phyloP scores from a whole-genome alignment of 495 filamentous ascomycete genomes.

The Xylaria sp. region DNA sequence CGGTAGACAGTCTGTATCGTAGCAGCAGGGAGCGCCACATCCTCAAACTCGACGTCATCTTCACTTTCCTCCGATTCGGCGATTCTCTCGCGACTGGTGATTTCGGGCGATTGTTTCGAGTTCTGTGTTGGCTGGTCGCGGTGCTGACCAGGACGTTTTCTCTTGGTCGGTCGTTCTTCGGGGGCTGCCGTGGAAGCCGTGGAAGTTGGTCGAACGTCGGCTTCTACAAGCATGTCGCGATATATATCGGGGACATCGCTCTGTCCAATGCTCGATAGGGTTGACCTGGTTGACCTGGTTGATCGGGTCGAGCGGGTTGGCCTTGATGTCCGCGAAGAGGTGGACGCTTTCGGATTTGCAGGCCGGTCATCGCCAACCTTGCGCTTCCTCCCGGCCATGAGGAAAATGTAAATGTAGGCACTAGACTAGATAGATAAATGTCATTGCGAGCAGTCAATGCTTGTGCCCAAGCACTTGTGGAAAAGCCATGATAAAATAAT shows the following conservation, averaged over 20 bases:
- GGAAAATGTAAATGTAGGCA: not conserved
- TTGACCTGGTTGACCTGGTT: slow-evolving; percentile 28
- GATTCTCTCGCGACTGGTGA: slow-evolving; percentile 8
- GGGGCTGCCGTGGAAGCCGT: slow-evolving; percentile 1
- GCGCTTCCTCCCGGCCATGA: slow-evolving; percentile 41
- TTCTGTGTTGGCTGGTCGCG: slow-evolving; percentile 22
- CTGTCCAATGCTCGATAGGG: slow-evolving; percentile 30
- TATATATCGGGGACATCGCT: slow-evolving; percentile 62
- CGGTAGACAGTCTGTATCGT: slow-evolving; percentile 35
- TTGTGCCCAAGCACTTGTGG: not conserved
- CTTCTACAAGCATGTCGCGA: slow-evolving; percentile 72
- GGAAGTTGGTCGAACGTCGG: slow-evolving; percentile 49
- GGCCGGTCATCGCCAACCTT: slow-evolving; percentile 28
- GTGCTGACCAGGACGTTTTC: slow-evolving; percentile 51
- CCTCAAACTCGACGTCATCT: slow-evolving; percentile 46
- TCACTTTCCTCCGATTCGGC: slow-evolving; percentile 38
- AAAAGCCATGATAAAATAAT: not conserved
- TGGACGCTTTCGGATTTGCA: slow-evolving; percentile 27
- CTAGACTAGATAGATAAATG: not conserved
- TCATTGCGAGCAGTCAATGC: not conserved
- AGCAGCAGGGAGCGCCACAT: slow-evolving; percentile 36
- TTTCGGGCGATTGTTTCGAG: slow-evolving; percentile 25
- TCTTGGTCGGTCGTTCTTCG: slow-evolving; percentile 47
- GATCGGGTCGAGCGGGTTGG: slow-evolving; percentile 11
- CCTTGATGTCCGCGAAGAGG: slow-evolving; percentile 8